Percentiles rank a stretch among this genome's conserved stretches.
These are phyloP conservation scores for Vickermania spadyakhi DNA, from an alignment of 208 protist species.

Conservation along the genomic window DNA sequence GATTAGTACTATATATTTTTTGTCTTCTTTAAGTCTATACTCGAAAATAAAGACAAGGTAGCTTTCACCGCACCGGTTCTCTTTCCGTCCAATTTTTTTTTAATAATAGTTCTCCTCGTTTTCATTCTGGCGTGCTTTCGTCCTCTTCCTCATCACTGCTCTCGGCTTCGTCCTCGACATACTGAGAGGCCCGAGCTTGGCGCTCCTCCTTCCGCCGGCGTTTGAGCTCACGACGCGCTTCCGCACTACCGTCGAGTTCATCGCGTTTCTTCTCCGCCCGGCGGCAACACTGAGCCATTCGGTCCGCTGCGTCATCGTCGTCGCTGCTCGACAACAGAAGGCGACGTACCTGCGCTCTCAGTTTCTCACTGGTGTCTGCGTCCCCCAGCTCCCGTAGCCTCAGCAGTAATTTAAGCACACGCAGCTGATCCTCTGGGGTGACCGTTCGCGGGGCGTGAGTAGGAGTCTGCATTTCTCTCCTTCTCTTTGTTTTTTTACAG, in stretches of 20 bases:
- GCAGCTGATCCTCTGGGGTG: slow-evolving; percentile 20
- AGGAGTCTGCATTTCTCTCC: no score
- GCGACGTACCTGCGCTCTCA: slow-evolving; percentile 11
- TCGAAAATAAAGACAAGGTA: no score
- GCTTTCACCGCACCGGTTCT: no score
- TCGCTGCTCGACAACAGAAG: slow-evolving; percentile 6
- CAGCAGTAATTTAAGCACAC: slow-evolving; percentile 13
- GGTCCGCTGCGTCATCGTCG: neutral
- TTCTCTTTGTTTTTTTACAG: no score
- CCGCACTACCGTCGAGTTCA: neutral
- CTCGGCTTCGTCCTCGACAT: slow-evolving; percentile 21
- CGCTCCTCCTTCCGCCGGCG: neutral
- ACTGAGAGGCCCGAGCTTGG: slow-evolving; percentile 8
- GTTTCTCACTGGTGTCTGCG: slow-evolving; percentile 9
- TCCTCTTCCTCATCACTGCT: slow-evolving; percentile 14
- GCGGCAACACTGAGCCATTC: neutral
- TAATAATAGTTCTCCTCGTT: no score
- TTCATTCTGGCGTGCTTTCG: no score
- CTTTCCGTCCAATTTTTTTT: no score
- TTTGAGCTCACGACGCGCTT: neutral
- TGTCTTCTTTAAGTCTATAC: no score
- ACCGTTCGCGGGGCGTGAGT: slow-evolving; percentile 7
- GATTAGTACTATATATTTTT: no score
- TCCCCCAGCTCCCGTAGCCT: slow-evolving; percentile 12
- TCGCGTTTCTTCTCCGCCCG: neutral